Base-by-base conservation (phyloP, 2,329 filamentous ascomycete species). In the Pseudocercospora macadamiae region DNA sequence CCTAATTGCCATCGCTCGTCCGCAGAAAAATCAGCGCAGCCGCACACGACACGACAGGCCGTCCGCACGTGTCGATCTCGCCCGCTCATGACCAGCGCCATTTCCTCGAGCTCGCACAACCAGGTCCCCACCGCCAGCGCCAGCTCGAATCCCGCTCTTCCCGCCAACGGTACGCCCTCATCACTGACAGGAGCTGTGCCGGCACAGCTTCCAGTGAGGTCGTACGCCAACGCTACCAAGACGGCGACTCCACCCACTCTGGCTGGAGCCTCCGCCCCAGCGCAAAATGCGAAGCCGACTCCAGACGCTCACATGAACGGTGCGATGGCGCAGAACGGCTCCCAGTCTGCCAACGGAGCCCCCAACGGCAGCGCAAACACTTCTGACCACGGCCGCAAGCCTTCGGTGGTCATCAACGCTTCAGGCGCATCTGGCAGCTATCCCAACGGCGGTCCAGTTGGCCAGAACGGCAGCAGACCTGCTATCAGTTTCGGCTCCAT, bases 361-460 rank as follows among this genome's bases (percentile, higher is more conserved):
- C 82, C 82, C 69, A 95, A 96, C 84, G 90, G 90, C 70, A 79
- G 70, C 48, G 62, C 70, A 73, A 64, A 44, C 42, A 76, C 82
- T 55, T 81, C 81, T 68, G 88, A 91, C 68, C 93, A 97, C 80
- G 84, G 82, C 73, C 86, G 91, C 74, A 96, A 96, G 79, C 87
- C 87, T 65, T 96, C 93, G 16, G 89, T 96, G 71, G 96, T 93
- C 70, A 96, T 97, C 81, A 92, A 86, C 75, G 88, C 91, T 68
- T 89, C 90, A 73, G 90, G 89, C 67, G 85, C 90, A 56, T 89
- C 83, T 67, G 87, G 87, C 72, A 90, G 86, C 74, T 85, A 87
- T 61, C 83, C 88, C 68, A 96, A 96, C 81, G 91, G 91, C 69
- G 89, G 86, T 57, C 82, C 84, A 56, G 84, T 86, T 37, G 81